Evolutionary conservation across 208 protist genomes (phyloP), one percentile per base, ranked within the genome.

Genomic region (Vickermania ingenoplastis): DNA sequence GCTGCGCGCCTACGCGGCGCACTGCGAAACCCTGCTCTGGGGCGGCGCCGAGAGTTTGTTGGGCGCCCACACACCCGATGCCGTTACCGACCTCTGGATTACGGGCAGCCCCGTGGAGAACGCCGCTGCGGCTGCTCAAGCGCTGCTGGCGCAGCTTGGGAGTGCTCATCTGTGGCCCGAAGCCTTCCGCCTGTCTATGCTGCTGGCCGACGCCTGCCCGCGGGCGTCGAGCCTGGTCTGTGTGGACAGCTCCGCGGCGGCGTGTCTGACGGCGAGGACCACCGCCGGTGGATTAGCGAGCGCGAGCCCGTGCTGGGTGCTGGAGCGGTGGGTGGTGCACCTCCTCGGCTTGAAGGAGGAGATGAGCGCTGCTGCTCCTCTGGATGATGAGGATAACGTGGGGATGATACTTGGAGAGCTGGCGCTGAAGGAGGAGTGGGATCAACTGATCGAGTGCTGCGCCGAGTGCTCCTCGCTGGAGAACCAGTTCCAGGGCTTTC

Each of bases 11-110:
- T 90, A 78, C 65, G 79, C 88, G 65, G 86, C 82, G 14, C 73
- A 79, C 73, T 93, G 86, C 71, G 86, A 93, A 73, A 75, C 75
- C 7, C 66, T 77, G 63, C 69, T 93, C 25, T 69, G 76, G 71
- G 75, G 81, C 59, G 71, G 71, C 73, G 36, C 11, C 36, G 36
- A 17, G 11, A n/a, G 11, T 7, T 7, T 45, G 36, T n/a, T n/a
- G n/a, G n/a, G n/a, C n/a, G n/a, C n/a, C n/a, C n/a, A n/a, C n/a
- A 74, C 62, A 41, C 70, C 89, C 21, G 83, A 92, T 67, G 89
- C 78, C 69, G 36, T 17, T 7, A 77, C 78, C 0, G 80, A 88
- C 54, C 64, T 90, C 36, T 93, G 86, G 86, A 55, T 85, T 21
- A 77, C 84, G 24, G 76, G 77, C 2, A 73, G 75, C 3, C 73